Percentiles rank a stretch among this genome's conserved stretches.
Conservation (phyloP, 2,329 filamentous ascomycete genomes). For the Moelleriella libera region DNA sequence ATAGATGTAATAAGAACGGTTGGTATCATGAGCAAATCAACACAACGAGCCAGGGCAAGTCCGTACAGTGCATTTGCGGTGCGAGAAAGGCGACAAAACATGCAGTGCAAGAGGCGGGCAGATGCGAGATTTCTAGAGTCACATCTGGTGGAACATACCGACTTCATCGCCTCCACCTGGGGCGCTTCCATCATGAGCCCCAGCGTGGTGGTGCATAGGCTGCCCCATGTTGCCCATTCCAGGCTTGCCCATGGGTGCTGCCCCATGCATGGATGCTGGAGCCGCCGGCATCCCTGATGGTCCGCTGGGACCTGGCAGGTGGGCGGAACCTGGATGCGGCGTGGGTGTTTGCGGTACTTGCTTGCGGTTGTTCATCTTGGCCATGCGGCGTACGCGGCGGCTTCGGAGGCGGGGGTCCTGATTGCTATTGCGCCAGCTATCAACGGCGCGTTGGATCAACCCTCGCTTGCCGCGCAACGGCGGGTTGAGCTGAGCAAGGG, state of each 20-base stretch:
- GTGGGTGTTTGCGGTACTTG: conserved; percentile 45
- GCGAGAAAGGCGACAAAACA: conserved; percentile 7
- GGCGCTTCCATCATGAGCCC: conserved; percentile 35
- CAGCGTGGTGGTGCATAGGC: conserved; percentile 47
- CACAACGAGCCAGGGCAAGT: conserved; percentile 4
- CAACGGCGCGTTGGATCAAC: conserved; percentile 89
- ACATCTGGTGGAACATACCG: conserved; percentile 92
- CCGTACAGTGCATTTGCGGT: conserved; percentile 6
- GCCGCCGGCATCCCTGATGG: conserved; percentile 49
- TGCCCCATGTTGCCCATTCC: conserved; percentile 53
- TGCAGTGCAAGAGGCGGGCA: conserved; percentile 24
- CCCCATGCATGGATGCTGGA: conserved; percentile 46
- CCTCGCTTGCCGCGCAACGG: conserved; percentile 85
- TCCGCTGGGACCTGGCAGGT: conserved; percentile 55
- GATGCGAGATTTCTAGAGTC: conserved; percentile 29
- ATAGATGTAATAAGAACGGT: conserved; percentile 8
- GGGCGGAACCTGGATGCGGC: conserved; percentile 38
- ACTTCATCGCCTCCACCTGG: conserved; percentile 67
- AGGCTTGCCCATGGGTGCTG: conserved; percentile 48
- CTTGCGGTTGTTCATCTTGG: conserved; percentile 86
- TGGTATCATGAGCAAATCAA: conserved; percentile 22
- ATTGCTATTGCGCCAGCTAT: conserved; percentile 99
- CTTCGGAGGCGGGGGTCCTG: conserved; percentile 86
- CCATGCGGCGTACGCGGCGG: conserved; percentile 83
- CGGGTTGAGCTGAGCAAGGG: conserved; percentile 82